phyloP scores from a whole-genome alignment of 2,329 filamentous ascomycete species.

The Pezicula carpinea region DNA sequence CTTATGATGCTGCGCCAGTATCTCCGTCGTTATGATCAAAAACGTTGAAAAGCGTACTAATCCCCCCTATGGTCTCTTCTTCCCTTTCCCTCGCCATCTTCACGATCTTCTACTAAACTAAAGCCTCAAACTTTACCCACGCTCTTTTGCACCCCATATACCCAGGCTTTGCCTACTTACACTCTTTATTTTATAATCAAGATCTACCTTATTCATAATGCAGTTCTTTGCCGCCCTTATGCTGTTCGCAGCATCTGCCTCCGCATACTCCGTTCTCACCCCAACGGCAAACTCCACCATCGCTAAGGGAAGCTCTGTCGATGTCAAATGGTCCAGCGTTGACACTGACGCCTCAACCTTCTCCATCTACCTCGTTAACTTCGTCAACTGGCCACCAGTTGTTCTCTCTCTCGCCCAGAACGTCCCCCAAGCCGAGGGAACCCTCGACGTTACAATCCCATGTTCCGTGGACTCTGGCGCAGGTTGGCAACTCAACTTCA shows the following conservation, averaged over 20 bases:
- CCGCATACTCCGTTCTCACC: conserved; percentile 6
- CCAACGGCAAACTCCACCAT: conserved; percentile 33
- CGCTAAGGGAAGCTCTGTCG: conserved; percentile 29
- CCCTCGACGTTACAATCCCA: conserved; percentile 29
- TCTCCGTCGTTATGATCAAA: neutral
- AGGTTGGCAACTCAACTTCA: conserved; percentile 40
- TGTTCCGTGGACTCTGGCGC: conserved; percentile 31
- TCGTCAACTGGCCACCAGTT: conserved; percentile 35
- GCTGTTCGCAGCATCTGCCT: conserved; percentile 3
- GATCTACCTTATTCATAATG: conserved; percentile 6
- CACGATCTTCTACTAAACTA: neutral
- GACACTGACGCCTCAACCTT: conserved; percentile 36
- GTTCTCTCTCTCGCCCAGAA: conserved; percentile 33
- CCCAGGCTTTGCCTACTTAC: conserved; percentile 3
- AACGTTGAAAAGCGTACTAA: conserved; percentile 34
- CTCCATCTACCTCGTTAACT: conserved; percentile 40
- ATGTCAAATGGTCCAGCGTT: conserved; percentile 34
- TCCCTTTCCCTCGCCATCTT: neutral
- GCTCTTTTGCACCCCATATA: neutral
- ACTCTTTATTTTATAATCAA: conserved; percentile 1
- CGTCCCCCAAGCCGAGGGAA: conserved; percentile 26
- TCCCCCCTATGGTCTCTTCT: neutral
- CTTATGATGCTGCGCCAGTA: neutral
- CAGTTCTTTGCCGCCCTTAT: conserved; percentile 1
- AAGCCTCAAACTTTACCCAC: conserved; percentile 2